phyloP scores from a whole-genome alignment of 495 filamentous ascomycete genomes.

The Darksidea phi region DNA sequence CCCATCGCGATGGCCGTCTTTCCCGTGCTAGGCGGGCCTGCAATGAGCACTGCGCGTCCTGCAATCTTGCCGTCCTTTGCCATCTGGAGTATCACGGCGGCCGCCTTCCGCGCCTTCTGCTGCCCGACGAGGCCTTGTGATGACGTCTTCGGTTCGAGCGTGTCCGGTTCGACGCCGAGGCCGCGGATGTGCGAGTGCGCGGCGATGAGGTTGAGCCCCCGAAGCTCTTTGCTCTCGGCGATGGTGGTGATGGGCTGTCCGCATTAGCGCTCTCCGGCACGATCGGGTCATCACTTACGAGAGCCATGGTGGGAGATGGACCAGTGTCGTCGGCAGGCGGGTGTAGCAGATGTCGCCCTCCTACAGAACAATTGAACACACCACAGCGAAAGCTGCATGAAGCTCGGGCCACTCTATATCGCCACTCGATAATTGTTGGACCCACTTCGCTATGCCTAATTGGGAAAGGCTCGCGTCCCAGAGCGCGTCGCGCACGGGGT shows the following conservation, averaged over 20 bases:
- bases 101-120: constrained; percentile 92
- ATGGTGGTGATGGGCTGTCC: constrained; percentile 83
- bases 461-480: no score
- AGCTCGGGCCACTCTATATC: no score
- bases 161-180: constrained; percentile 88
- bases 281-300: no score
- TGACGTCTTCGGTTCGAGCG: constrained; percentile 77
- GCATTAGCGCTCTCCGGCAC: constrained; percentile 15
- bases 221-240: constrained; percentile 89
- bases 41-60: constrained; percentile 89
- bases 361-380: no score
- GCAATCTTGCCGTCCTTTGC: constrained; percentile 98
- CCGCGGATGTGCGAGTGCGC: constrained; percentile 98
- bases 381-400: no score
- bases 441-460: no score
- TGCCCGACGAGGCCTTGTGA: constrained; percentile 98
- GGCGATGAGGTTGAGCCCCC: constrained; percentile 92
- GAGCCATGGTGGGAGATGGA: no score
- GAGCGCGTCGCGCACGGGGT: no score
- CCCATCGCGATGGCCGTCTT: constrained; percentile 99
- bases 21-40: constrained; percentile 93
- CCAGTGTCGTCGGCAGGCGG: no score
- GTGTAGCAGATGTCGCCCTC: no score
- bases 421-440: no score
- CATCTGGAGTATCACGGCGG: constrained; percentile 95